Evolutionary conservation across 192 early-diverging fungal species (phyloP).

Genomic region (Umbelopsis sp.): DNA sequence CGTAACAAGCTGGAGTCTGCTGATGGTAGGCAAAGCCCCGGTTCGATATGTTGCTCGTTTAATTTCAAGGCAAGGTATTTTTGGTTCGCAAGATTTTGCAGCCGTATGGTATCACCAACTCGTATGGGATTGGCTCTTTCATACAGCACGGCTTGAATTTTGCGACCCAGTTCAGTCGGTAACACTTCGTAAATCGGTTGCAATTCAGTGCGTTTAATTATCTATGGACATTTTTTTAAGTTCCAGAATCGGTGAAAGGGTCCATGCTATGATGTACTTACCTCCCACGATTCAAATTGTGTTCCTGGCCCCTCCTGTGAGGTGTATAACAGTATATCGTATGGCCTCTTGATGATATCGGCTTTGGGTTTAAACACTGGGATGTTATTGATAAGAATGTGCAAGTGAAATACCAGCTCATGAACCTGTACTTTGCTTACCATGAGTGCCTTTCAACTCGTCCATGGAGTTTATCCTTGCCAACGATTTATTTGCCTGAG

Average conservation of each 20-base stretch:
- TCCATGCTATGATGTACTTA: neutral
- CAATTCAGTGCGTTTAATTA: slow-evolving; percentile 2
- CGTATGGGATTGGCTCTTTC: slow-evolving; percentile 8
- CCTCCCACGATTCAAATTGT: slow-evolving; percentile 3
- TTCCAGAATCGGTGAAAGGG: neutral
- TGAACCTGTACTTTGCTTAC: neutral
- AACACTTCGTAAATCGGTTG: neutral
- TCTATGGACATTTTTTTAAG: neutral
- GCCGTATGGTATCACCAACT: slow-evolving; percentile 3
- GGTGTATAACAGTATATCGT: neutral
- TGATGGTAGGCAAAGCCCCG: neutral
- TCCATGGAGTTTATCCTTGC: slow-evolving; percentile 1
- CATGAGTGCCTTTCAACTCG: neutral
- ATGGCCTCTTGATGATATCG: neutral
- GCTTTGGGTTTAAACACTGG: neutral
- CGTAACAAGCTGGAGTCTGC: neutral
- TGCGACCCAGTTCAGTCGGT: slow-evolving; percentile 1
- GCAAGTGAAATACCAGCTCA: neutral
- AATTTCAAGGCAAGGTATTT: neutral
- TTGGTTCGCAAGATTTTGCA: neutral
- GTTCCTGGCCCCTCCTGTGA: neutral
- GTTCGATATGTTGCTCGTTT: neutral
- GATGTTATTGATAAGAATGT: neutral
- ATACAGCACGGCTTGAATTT: neutral
- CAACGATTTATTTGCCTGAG: slow-evolving; percentile 1